Evolutionary conservation across 2,329 filamentous ascomycete genomes (phyloP).

Genomic region (Cladophialophora carrionii): DNA sequence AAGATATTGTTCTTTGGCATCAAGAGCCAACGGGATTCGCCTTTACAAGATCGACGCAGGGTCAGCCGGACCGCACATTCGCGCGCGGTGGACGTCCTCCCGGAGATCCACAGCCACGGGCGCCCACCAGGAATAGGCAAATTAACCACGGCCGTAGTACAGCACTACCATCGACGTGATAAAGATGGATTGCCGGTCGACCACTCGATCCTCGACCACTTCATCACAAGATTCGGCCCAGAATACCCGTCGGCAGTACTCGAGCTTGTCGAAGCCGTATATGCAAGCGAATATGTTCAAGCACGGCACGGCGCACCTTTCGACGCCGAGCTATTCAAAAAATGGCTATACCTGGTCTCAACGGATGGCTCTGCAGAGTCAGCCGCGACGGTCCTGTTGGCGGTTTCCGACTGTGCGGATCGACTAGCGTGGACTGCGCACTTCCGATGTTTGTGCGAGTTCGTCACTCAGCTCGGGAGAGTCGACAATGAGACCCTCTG

Average conservation of each 20-base stretch:
- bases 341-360: conserved; percentile 31
- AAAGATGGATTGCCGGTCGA: conserved; percentile 14
- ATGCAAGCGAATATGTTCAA: conserved; percentile 29
- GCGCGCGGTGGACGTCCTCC: neutral
- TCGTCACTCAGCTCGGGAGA: conserved; percentile 13
- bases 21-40: neutral
- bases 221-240: conserved; percentile 12
- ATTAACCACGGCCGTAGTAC: conserved; percentile 12
- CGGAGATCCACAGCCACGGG: conserved; percentile 9
- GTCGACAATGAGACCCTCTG: conserved; percentile 3
- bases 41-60: conserved; percentile 2
- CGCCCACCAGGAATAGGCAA: conserved; percentile 6
- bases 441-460: conserved; percentile 15
- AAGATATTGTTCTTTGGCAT: conserved; percentile 10
- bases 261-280: conserved; percentile 25
- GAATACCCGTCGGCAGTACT: conserved; percentile 24
- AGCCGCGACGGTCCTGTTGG: conserved; percentile 24
- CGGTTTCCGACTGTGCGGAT: conserved; percentile 23
- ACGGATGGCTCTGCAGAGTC: conserved; percentile 17
- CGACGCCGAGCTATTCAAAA: conserved; percentile 26
- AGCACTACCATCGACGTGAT: conserved; percentile 18
- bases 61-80: neutral
- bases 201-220: conserved; percentile 26
- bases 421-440: conserved; percentile 24
- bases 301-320: conserved; percentile 22